Base-by-base conservation (phyloP, 2,329 filamentous ascomycete species). In the Huntiella decipiens region DNA sequence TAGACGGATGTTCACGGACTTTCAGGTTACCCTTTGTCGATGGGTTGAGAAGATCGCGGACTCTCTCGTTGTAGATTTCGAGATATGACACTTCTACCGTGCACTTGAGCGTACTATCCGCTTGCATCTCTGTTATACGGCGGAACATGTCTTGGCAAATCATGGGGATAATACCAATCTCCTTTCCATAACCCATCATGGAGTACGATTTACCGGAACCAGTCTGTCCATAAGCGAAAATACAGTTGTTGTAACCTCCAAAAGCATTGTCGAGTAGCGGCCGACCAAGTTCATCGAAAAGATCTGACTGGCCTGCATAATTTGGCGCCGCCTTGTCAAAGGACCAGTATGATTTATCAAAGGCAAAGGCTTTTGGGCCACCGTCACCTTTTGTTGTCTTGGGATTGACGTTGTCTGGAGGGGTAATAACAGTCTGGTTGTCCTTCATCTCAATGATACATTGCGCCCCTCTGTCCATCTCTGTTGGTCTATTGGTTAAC, bases 101-200 rank as follows among this genome's bases (percentile, higher is more conserved):
- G 61, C 83, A 95, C 53, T 78, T 79, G 51, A 86, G 67, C 55
- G 80, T 79, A 55, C 77, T 78, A 61, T 94, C 85, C 54, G 70
- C 59, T 54, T 81, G 72, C 56, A 88, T 68, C 42, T 66, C 64
- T 19, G 66, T 66, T 57, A 98, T 98, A 52, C 88, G 73, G 57
- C 80, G 75, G 61, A 98, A 98, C 86, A 98, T 96, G 56, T 94
- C 81, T 65, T 91, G 83, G 61, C 91, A 98, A 65, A 98, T 98
- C 56, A 78, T 82, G 39, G 92, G 91, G 51, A 96, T 96, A 52
- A 98, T 91, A 61, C 91, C 91, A 48, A 86, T 74, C 58, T 98
- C 88, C 56, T 88, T 81, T 45, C 91, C 91, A 63, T 96, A 98
- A 42, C 91, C 91, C 91, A 98, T 98, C 88, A 98, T 98, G 31